phyloP scores from a whole-genome alignment of 129 eudicot genomes.

The Centrapalus pauciflorus region DNA sequence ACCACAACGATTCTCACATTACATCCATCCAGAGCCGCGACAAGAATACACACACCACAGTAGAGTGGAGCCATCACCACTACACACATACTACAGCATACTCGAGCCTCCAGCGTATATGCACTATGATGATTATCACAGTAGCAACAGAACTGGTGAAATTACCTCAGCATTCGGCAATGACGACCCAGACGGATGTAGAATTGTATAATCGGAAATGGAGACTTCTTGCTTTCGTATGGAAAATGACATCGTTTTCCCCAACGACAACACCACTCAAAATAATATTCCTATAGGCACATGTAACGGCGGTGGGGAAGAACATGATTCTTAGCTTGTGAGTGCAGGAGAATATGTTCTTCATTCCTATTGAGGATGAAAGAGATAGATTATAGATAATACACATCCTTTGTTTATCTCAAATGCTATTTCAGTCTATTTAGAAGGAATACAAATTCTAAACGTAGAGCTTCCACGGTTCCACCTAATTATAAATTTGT shows the following conservation, averaged over 20 bases:
- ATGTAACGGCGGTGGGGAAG: conserved; percentile 26
- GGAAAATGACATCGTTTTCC: conserved; percentile 24
- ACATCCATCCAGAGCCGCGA: conserved; percentile 32
- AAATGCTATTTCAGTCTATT: conserved; percentile 7
- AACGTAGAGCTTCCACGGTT: conserved; percentile 12
- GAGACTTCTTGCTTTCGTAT: background rate
- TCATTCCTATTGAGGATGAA: conserved; percentile 27
- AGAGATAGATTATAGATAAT: background rate
- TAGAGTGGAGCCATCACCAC: conserved; percentile 27
- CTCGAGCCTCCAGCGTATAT: conserved; percentile 31
- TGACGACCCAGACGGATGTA: conserved; percentile 92
- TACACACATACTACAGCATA: conserved; percentile 21
- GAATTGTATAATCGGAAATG: conserved; percentile 39
- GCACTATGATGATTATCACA: conserved; percentile 29
- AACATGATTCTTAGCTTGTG: conserved; percentile 53
- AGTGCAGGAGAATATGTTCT: conserved; percentile 49
- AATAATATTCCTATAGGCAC: conserved; percentile 26
- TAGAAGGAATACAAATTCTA: conserved; percentile 7
- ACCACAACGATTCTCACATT: conserved; percentile 25
- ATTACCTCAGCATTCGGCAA: conserved; percentile 67
- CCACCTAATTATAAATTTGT: background rate
- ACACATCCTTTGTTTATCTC: conserved; percentile 7
- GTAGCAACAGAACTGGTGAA: conserved; percentile 39
- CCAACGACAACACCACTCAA: conserved; percentile 16
- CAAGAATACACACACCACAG: conserved; percentile 28